Base-by-base conservation (phyloP, 192 early-diverging fungal genomes). In the Thoreauomyces humboldtii region DNA sequence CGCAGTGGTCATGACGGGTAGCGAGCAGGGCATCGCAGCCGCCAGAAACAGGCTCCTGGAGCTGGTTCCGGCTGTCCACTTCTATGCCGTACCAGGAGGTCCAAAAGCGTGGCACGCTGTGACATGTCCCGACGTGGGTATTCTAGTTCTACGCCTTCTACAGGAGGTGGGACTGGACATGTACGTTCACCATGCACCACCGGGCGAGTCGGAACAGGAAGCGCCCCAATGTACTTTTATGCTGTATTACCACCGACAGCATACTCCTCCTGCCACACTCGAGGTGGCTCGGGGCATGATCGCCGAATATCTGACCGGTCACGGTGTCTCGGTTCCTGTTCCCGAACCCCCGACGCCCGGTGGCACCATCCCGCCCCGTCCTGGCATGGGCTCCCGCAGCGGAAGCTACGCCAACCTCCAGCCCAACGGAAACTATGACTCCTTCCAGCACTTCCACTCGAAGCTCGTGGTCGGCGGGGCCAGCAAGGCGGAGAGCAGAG, bases 371-470 rank as follows among this genome's bases (percentile, higher is more conserved):
- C 38, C 9, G 11, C 9, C 38, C 11, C 38, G 38, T 17, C 9
- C 38, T 17, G 11, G 17, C 38, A 41, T 54, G 45, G 38, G 50
- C 65, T n/a, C n/a, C n/a, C 22, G 73, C 51, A 59, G 71, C 63
- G 54, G 59, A 1, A 54, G 48, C n/a, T 82, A 77, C 73, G 72
- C 74, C 7, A 82, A 78, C 44, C 56, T 82, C 31, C 59, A 69
- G 28, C 69, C 72, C 4, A 61, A 50, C 22, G 51, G 65, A 15
- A 78, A 76, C 52, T 80, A 75, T 45, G 88, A 86, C 47, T 71
- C 85, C 7, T 85, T 87, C 59, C 72, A 81, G 37, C 81, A 84
- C 38, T 83, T 88, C 61, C 82, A 79, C 60, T 77, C 71, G 55
- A 85, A 81, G 48, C 63, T 81, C 1, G 31, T 86, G 22, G 76